phyloP scores from a whole-genome alignment of 2,329 filamentous ascomycete species.

The Waltergamsia citrina region DNA sequence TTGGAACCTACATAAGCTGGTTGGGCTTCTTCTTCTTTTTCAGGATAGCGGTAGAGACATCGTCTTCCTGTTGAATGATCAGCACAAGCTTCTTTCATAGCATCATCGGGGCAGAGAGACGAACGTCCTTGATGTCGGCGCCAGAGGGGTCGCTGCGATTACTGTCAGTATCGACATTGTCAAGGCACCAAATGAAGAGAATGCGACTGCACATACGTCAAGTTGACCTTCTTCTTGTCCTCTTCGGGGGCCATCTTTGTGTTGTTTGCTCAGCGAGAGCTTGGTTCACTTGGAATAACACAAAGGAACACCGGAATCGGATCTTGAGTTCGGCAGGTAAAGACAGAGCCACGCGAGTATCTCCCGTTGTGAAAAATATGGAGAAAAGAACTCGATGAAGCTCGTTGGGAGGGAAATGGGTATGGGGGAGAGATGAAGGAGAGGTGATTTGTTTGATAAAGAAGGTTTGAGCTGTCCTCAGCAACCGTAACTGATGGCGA shows the following conservation, averaged over 20 bases:
- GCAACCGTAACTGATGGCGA: constrained; percentile 2
- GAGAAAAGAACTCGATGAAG: background rate
- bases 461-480: constrained; percentile 6
- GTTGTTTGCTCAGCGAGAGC: constrained; percentile 2
- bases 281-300: too few relatives aligned
- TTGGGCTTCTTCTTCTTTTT: constrained; percentile 99
- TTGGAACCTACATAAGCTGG: constrained; percentile 78
- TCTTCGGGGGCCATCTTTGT: constrained; percentile 60
- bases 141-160: constrained; percentile 74
- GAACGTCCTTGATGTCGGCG: constrained; percentile 75
- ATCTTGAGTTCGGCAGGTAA: too few relatives aligned
- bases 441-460: background rate
- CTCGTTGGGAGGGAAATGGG: constrained; percentile 8
- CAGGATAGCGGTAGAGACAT: constrained; percentile 89
- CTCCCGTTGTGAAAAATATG: constrained; percentile 7
- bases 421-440: constrained; percentile 2
- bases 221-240: constrained; percentile 74
- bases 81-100: constrained; percentile 11
- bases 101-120: constrained; percentile 17
- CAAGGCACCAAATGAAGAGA: background rate
- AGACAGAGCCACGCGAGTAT: background rate
- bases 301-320: too few relatives aligned
- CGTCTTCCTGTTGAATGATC: constrained; percentile 58
- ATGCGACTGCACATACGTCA: constrained; percentile 68
- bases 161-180: constrained; percentile 5